phyloP scores from a whole-genome alignment of 768 basidiomycete species.

The Naganishia kalamii region DNA sequence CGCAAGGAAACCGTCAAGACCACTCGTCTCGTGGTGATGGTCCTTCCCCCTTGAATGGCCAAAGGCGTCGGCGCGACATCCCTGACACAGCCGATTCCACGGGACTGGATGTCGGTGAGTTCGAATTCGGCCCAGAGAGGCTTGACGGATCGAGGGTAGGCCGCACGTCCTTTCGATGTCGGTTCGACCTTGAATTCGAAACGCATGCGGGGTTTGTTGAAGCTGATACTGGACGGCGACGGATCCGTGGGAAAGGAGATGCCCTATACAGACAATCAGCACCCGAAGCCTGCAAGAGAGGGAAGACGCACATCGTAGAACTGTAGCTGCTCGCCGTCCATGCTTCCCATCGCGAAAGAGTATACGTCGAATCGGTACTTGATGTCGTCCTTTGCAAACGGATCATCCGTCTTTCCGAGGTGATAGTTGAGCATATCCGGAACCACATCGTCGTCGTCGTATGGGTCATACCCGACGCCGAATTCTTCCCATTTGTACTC shows the following conservation, averaged over 20 bases:
- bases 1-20: constrained; percentile 36
- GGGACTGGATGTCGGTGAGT: constrained; percentile 12
- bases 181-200: constrained; percentile 14
- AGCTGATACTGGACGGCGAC: not conserved
- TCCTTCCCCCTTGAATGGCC: not conserved
- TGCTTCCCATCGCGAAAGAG: constrained; percentile 1
- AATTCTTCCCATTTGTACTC: not conserved
- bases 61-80: not conserved
- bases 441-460: not conserved
- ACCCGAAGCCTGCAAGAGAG: not conserved
- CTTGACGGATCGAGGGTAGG: not conserved
- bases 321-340: constrained; percentile 7
- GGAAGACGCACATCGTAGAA: constrained; percentile 14
- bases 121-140: not conserved
- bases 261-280: not conserved
- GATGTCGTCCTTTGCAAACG: not conserved
- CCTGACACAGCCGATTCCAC: constrained; percentile 20
- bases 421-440: not conserved
- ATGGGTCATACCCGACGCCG: not conserved
- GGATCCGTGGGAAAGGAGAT: constrained; percentile 9
- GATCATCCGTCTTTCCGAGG: not conserved
- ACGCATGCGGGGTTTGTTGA: not conserved
- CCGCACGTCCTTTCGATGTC: not conserved
- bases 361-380: constrained; percentile 5
- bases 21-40: constrained; percentile 7